A percentile compares a stretch with the other conserved stretches of the same genome.
These are phyloP conservation scores for Firmiana major DNA, from an alignment of 345 rosid species.

Conservation along the genomic window DNA sequence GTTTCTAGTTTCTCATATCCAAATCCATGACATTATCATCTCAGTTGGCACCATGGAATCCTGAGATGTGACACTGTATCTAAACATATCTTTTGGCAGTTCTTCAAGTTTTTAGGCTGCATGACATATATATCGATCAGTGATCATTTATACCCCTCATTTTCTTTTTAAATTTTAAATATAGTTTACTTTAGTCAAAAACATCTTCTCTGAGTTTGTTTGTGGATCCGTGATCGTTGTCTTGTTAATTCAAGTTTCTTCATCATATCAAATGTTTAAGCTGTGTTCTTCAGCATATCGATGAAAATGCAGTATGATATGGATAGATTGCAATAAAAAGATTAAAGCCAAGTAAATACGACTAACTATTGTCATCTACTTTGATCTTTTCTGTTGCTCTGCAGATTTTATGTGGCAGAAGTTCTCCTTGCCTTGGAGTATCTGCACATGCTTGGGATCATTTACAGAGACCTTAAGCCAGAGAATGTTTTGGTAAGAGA, in stretches of 20 bases:
- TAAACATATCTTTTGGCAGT: neutral
- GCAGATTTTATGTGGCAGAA: conserved; percentile 84
- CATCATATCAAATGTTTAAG: neutral
- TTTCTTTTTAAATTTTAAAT: neutral
- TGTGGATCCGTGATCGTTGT: neutral
- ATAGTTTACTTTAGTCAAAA: neutral
- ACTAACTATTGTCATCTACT: neutral
- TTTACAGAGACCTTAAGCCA: conserved; percentile 81
- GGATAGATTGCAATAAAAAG: neutral
- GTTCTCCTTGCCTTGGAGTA: conserved; percentile 85
- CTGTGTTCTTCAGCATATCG: neutral
- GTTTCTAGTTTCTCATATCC: neutral
- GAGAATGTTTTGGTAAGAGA: conserved; percentile 78
- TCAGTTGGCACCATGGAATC: neutral
- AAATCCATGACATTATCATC: neutral
- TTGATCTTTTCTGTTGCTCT: neutral
- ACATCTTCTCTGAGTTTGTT: neutral
- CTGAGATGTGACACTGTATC: neutral
- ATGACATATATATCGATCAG: neutral
- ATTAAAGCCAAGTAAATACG: neutral
- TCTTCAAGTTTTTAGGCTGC: neutral
- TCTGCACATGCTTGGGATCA: conserved; percentile 86
- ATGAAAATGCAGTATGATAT: neutral
- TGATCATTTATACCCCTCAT: neutral
- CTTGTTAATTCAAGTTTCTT: neutral